Evolutionary conservation across 306 rosid species (phyloP).

Genomic region (Trifolium fragiferum): DNA sequence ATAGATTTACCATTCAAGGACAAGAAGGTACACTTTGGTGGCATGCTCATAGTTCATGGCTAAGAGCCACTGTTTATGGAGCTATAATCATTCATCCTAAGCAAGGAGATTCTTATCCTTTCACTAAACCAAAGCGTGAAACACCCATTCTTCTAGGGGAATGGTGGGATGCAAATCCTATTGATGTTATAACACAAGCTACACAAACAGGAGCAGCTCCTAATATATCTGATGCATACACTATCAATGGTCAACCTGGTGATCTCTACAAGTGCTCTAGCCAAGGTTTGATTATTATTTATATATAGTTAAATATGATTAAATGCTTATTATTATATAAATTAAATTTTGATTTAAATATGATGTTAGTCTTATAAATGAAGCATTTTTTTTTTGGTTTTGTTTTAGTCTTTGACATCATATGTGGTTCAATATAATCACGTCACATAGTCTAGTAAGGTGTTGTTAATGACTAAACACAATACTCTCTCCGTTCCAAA

Average conservation of each 20-base stretch:
- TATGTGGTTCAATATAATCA: too few relatives aligned
- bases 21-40: conserved; percentile 99
- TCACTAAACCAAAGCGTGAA: conserved; percentile 79
- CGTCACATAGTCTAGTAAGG: too few relatives aligned
- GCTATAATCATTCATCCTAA: conserved; percentile 80
- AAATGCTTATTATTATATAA: not conserved
- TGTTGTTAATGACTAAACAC: too few relatives aligned
- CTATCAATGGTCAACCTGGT: conserved; percentile 96
- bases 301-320: too few relatives aligned
- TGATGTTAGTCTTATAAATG: too few relatives aligned
- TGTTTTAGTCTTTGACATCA: too few relatives aligned
- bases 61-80: conserved; percentile 90
- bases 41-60: conserved; percentile 99
- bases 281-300: conserved; percentile 52
- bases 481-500: too few relatives aligned
- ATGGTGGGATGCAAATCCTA: conserved; percentile 95
- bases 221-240: conserved; percentile 78
- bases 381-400: too few relatives aligned
- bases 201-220: conserved; percentile 81
- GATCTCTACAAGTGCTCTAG: conserved; percentile 88
- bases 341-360: not conserved
- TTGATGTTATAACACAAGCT: conserved; percentile 72
- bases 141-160: conserved; percentile 81
- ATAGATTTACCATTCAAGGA: conserved; percentile 75
- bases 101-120: conserved; percentile 77